Conservation (phyloP, 2,329 filamentous ascomycete species). For the Fusarium tjaetaba region DNA sequence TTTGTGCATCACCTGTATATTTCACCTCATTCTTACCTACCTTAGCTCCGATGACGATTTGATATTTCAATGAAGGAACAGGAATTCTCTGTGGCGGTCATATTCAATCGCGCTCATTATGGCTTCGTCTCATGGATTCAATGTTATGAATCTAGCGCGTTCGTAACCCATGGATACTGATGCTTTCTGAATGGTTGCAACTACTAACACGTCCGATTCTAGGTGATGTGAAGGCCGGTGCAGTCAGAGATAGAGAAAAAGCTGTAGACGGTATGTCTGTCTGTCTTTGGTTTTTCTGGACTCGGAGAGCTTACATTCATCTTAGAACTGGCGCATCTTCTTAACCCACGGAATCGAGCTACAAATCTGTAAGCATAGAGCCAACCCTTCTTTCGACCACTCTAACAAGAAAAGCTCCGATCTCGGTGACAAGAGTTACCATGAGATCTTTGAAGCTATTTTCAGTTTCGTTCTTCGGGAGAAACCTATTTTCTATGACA, state of each 20-base stretch:
- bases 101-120: slow-evolving; percentile 37
- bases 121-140: slow-evolving; percentile 47
- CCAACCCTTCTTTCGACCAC: neutral
- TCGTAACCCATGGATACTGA: slow-evolving; percentile 21
- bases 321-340: slow-evolving; percentile 51
- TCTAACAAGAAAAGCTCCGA: slow-evolving; percentile 45
- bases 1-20: neutral
- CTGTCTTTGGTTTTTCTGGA: neutral
- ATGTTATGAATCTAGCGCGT: slow-evolving; percentile 51
- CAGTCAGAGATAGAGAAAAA: slow-evolving; percentile 52
- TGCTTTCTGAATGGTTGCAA: neutral
- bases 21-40: neutral
- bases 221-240: slow-evolving; percentile 50
- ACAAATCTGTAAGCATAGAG: slow-evolving; percentile 49
- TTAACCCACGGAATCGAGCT: slow-evolving; percentile 51
- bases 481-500: slow-evolving; percentile 69
- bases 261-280: slow-evolving; percentile 52
- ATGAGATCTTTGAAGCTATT: slow-evolving; percentile 81
- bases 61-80: slow-evolving; percentile 1
- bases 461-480: slow-evolving; percentile 77
- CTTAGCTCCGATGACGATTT: neutral
- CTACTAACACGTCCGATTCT: slow-evolving; percentile 16
- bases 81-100: neutral
- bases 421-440: slow-evolving; percentile 81
- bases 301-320: slow-evolving; percentile 8